Conservation (phyloP, 176 grass and related monocot species). For the Cenchrus fungigraminus region DNA sequence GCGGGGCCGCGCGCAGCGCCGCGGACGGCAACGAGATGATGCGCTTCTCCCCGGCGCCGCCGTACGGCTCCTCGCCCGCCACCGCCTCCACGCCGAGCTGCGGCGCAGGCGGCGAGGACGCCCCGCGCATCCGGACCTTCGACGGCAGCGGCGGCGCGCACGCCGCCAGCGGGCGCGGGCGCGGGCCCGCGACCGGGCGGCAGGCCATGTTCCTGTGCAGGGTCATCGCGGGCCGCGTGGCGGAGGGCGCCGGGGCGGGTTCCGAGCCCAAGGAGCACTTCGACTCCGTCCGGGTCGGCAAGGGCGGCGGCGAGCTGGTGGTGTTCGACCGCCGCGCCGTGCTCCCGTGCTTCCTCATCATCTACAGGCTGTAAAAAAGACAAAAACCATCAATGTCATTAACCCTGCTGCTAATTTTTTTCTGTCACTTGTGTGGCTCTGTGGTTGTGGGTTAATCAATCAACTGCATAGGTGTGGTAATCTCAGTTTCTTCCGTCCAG, state of each 20-base stretch:
- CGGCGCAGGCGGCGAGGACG: conserved; percentile 31
- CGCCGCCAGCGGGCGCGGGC: conserved; percentile 39
- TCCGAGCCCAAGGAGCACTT: conserved; percentile 33
- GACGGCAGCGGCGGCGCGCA: conserved; percentile 85
- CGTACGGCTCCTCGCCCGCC: not conserved
- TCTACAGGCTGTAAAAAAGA: conserved; percentile 72
- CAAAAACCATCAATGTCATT: not conserved
- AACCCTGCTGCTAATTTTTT: conserved; percentile 45
- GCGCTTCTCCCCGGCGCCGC: conserved; percentile 66
- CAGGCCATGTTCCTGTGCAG: conserved; percentile 91
- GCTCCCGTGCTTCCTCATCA: conserved; percentile 93
- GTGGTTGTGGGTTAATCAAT: conserved; percentile 1
- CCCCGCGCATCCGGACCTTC: conserved; percentile 66
- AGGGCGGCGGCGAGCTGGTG: conserved; percentile 74
- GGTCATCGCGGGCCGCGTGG: conserved; percentile 81
- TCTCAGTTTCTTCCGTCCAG: not conserved
- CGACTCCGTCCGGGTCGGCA: conserved; percentile 67
- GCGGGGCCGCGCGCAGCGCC: conserved; percentile 52
- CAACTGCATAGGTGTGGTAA: conserved; percentile 27
- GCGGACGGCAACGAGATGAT: conserved; percentile 97
- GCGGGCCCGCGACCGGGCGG: conserved; percentile 43
- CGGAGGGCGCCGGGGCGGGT: not conserved
- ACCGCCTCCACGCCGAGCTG: not conserved
- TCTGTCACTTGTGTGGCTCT: not conserved
- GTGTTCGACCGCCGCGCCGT: conserved; percentile 82